A percentile compares a stretch with the other conserved stretches of the same genome.
These are phyloP conservation scores for Aspergillus piperis DNA, from an alignment of 2,329 filamentous ascomycete species.

Conservation along the genomic window DNA sequence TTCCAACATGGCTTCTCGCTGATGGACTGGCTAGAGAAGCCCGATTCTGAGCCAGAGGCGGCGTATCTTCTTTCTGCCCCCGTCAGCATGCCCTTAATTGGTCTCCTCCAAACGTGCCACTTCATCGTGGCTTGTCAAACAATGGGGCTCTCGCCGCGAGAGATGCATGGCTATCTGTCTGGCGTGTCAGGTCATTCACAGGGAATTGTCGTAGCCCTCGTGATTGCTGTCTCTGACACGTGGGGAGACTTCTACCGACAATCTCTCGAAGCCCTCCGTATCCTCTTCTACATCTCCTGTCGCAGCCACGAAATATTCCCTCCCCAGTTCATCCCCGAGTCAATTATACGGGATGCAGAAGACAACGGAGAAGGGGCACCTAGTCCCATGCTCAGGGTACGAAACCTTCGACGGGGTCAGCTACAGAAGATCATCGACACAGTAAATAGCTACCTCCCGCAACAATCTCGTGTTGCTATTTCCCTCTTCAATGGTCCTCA, in stretches of 20 bases:
- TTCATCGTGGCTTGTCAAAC: not conserved
- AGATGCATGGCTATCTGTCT: not conserved
- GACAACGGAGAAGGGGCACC: not conserved
- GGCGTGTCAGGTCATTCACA: constrained; percentile 36
- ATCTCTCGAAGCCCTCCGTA: constrained; percentile 29
- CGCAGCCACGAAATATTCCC: constrained; percentile 28
- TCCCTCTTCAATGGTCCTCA: constrained; percentile 34
- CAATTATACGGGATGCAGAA: constrained; percentile 8
- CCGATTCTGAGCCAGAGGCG: constrained; percentile 30
- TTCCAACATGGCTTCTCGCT: constrained; percentile 30
- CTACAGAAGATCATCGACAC: constrained; percentile 23
- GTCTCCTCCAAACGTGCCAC: constrained; percentile 30
- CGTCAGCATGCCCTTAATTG: constrained; percentile 42
- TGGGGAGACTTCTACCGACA: constrained; percentile 35
- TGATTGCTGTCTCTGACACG: constrained; percentile 29
- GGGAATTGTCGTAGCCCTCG: constrained; percentile 38
- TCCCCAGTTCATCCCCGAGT: constrained; percentile 22
- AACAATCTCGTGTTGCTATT: constrained; percentile 24
- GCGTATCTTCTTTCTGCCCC: constrained; percentile 38
- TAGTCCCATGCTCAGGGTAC: constrained; percentile 31
- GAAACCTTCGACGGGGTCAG: constrained; percentile 20
- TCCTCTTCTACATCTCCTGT: constrained; percentile 39
- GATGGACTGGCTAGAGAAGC: constrained; percentile 26
- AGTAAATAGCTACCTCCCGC: constrained; percentile 29
- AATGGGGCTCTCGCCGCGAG: not conserved